These are phyloP conservation scores for Torrubiellomyces zombiae DNA, from an alignment of 2,329 filamentous ascomycete species.

Conservation along the genomic window DNA sequence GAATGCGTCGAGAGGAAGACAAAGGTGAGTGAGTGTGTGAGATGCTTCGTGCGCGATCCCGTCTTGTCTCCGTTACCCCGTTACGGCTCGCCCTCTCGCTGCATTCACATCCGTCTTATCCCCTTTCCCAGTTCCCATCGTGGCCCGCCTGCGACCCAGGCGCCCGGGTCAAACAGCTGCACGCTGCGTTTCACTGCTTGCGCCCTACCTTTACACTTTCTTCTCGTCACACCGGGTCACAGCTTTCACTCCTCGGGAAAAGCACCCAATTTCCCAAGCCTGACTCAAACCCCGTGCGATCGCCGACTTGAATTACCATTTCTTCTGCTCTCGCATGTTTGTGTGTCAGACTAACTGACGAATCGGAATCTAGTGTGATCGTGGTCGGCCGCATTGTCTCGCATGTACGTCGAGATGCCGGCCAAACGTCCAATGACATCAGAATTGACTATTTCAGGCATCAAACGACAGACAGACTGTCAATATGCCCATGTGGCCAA, in stretches of 20 bases:
- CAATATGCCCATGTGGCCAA: conserved; percentile 63
- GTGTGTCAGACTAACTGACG: not conserved
- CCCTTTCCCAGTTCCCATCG: too few species aligned
- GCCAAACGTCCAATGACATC: not conserved
- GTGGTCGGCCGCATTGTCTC: conserved; percentile 51
- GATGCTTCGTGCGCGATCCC: conserved; percentile 2
- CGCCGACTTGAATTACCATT: too few species aligned
- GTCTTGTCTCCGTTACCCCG: not conserved
- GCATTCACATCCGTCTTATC: too few species aligned
- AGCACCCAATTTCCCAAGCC: too few species aligned
- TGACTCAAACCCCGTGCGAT: too few species aligned
- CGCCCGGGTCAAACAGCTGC: too few species aligned
- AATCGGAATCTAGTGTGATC: conserved; percentile 45
- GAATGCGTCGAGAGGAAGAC: conserved; percentile 74
- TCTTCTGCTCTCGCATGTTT: not conserved
- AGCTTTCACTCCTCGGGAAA: too few species aligned
- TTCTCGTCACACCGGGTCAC: too few species aligned
- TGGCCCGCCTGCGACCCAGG: too few species aligned
- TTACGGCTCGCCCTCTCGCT: too few species aligned
- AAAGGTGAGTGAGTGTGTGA: conserved; percentile 41
- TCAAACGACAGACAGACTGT: conserved; percentile 62
- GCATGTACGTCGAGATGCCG: conserved; percentile 35
- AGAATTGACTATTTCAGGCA: conserved; percentile 30
- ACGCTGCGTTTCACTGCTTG: too few species aligned
- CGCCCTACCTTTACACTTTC: too few species aligned